A percentile compares a stretch with the other conserved stretches of the same genome.
These are phyloP conservation scores for Apiospora arundinis DNA, from an alignment of 2,329 filamentous ascomycete species.

Conservation along the genomic window DNA sequence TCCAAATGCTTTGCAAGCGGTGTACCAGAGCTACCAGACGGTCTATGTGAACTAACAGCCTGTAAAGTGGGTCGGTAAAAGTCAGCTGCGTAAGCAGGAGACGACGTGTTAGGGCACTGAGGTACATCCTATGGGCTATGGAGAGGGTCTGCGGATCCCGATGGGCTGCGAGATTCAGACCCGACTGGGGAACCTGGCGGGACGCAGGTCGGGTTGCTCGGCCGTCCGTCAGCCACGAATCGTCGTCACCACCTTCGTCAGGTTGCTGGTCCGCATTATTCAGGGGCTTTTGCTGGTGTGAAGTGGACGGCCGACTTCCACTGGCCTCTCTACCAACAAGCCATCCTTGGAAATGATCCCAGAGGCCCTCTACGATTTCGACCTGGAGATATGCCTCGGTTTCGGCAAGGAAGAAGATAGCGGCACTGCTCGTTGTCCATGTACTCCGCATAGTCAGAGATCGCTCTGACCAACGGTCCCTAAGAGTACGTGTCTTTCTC, in stretches of 20 bases:
- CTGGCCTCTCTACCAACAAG: constrained; percentile 54
- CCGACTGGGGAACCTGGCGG: constrained; percentile 19
- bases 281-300: constrained; percentile 21
- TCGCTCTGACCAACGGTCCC: constrained; percentile 68
- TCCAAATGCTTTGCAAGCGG: constrained; percentile 78
- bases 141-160: constrained; percentile 88
- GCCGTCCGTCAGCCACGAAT: constrained; percentile 20
- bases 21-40: constrained; percentile 78
- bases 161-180: constrained; percentile 34
- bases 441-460: constrained; percentile 75
- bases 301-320: constrained; percentile 27
- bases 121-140: constrained; percentile 78
- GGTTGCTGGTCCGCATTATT: background rate
- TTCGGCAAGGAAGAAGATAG: constrained; percentile 88
- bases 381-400: constrained; percentile 88
- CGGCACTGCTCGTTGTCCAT: constrained; percentile 89
- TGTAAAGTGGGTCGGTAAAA: constrained; percentile 71
- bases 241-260: background rate
- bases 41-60: constrained; percentile 77
- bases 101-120: constrained; percentile 69
- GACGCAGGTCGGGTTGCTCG: constrained; percentile 24
- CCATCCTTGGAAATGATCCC: constrained; percentile 81
- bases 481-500: constrained; percentile 64
- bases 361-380: constrained; percentile 82
- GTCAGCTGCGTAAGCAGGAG: constrained; percentile 69